These are phyloP conservation scores for Penicillium paxilli DNA, from an alignment of 495 filamentous ascomycete genomes.

Conservation along the genomic window DNA sequence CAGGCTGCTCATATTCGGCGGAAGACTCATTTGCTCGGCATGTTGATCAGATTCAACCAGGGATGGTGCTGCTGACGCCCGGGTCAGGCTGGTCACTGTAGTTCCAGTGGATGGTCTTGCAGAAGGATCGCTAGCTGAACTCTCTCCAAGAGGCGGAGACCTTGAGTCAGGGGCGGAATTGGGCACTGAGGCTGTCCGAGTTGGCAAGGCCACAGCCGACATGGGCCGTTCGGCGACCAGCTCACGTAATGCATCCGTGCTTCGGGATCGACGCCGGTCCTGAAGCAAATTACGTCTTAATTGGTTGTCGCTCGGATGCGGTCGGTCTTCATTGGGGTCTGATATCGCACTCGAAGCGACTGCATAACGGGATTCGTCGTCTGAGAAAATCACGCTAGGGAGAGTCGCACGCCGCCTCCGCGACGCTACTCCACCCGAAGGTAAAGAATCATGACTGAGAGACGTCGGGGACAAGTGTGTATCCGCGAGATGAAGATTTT, in stretches of 20 bases:
- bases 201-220: conserved; percentile 26
- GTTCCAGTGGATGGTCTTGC: conserved; percentile 30
- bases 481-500: conserved; percentile 19
- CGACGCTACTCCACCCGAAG: conserved; percentile 20
- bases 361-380: conserved; percentile 37
- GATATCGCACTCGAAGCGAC: conserved; percentile 28
- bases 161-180: conserved; percentile 26
- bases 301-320: conserved; percentile 11
- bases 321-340: conserved; percentile 26
- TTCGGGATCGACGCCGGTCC: conserved; percentile 32
- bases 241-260: conserved; percentile 28
- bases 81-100: conserved; percentile 33
- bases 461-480: conserved; percentile 26
- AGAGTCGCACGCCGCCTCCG: conserved; percentile 43
- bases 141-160: conserved; percentile 18
- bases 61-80: conserved; percentile 23
- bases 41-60: conserved; percentile 14
- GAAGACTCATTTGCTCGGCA: conserved; percentile 27
- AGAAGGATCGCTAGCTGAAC: conserved; percentile 29
- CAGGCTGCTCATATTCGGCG: conserved; percentile 44
- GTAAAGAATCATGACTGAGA: conserved; percentile 21
- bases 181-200: conserved; percentile 25
- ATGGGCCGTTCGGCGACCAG: conserved; percentile 26
- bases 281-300: conserved; percentile 22
- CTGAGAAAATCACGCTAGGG: conserved; percentile 46